These are phyloP conservation scores for Debaryomyces maramus DNA, from an alignment of 805 yeast genomes.

Conservation along the genomic window DNA sequence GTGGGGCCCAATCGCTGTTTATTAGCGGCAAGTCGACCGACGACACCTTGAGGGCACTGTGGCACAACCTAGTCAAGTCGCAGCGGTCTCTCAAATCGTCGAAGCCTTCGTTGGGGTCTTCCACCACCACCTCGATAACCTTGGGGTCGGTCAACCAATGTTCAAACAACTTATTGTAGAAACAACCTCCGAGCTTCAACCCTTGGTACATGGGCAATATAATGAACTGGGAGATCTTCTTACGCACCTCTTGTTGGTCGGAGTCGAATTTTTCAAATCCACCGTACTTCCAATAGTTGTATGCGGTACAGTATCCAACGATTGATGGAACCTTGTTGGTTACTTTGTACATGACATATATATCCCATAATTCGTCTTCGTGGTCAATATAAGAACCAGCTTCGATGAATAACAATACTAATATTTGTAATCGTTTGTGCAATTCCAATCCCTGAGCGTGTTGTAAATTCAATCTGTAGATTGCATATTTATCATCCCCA, in stretches of 20 bases:
- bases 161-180: conserved; percentile 58
- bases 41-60: conserved; percentile 18
- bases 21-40: conserved; percentile 16
- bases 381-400: conserved; percentile 89
- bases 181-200: conserved; percentile 63
- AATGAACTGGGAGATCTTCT: conserved; percentile 84
- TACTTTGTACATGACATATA: conserved; percentile 52
- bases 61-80: conserved; percentile 50
- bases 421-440: conserved; percentile 71
- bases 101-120: conserved; percentile 91
- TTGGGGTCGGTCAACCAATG: conserved; percentile 53
- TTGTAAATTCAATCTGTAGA: conserved; percentile 51
- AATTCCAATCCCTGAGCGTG: conserved; percentile 48
- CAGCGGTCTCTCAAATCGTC: conserved; percentile 86
- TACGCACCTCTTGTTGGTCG: conserved; percentile 44
- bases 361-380: conserved; percentile 76
- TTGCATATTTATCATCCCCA: conserved; percentile 43
- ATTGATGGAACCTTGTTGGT: conserved; percentile 41
- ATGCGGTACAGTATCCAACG: conserved; percentile 80
- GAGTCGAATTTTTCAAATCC: conserved; percentile 54
- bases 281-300: conserved; percentile 77
- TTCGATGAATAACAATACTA: conserved; percentile 83
- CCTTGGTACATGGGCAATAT: conserved; percentile 84
- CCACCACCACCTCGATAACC: conserved; percentile 78
- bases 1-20: conserved; percentile 38